Evolutionary conservation across 2,329 filamentous ascomycete genomes (phyloP).

Genomic region (Aspergillus ruber): DNA sequence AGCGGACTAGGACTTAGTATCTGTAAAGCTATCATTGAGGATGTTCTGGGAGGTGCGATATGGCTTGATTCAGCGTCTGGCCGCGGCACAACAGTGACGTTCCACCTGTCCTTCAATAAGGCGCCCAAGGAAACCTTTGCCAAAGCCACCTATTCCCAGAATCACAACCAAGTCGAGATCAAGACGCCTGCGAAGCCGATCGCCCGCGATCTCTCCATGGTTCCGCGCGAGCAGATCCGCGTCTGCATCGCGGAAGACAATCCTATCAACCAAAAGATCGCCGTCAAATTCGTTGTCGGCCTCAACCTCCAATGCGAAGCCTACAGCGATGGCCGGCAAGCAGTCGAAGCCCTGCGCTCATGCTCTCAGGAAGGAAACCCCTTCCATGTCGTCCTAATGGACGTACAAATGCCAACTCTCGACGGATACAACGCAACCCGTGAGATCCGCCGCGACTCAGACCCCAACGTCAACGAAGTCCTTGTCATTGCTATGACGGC

Average conservation of each 20-base stretch:
- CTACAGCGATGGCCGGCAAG: constrained; percentile 82
- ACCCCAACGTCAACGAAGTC: constrained; percentile 70
- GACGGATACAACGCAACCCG: constrained; percentile 90
- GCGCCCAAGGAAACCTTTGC: constrained; percentile 55
- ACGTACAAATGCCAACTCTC: constrained; percentile 90
- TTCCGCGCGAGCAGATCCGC: constrained; percentile 71
- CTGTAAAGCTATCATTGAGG: constrained; percentile 89
- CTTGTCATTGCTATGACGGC: constrained; percentile 98
- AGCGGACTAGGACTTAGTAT: constrained; percentile 88
- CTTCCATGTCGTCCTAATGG: constrained; percentile 90
- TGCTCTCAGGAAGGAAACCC: constrained; percentile 65
- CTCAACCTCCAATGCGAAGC: constrained; percentile 83
- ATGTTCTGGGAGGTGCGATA: constrained; percentile 82
- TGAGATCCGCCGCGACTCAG: constrained; percentile 67
- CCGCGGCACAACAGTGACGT: constrained; percentile 58
- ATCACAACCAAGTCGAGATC: constrained; percentile 33
- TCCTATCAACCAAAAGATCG: constrained; percentile 88
- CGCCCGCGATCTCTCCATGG: constrained; percentile 61
- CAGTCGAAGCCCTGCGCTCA: constrained; percentile 74
- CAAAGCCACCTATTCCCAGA: constrained; percentile 52
- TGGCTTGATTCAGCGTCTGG: constrained; percentile 71
- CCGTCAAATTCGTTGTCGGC: constrained; percentile 80
- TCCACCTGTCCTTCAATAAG: constrained; percentile 81
- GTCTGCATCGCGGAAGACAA: constrained; percentile 96
- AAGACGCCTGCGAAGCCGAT: constrained; percentile 40